phyloP scores from a whole-genome alignment of 768 basidiomycete genomes.

The Boletus rubropictus region DNA sequence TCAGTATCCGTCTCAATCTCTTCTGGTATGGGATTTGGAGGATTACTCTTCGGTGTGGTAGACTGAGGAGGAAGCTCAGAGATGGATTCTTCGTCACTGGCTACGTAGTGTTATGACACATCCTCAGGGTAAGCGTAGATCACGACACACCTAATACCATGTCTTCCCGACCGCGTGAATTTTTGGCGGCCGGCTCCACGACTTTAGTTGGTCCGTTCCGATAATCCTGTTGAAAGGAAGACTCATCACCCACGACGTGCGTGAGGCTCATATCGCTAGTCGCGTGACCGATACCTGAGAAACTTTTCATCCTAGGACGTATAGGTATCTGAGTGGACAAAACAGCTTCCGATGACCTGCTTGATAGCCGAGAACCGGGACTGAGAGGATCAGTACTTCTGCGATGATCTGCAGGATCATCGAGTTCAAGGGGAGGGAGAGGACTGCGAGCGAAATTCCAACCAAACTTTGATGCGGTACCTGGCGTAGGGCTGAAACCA shows the following conservation, averaged over 20 bases:
- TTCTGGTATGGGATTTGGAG: conserved; percentile 8
- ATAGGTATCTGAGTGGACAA: conserved; percentile 42
- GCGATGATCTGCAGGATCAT: conserved; percentile 18
- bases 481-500: conserved; percentile 14
- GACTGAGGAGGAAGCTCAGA: conserved; percentile 18
- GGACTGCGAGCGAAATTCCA: conserved; percentile 37
- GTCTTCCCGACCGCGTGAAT: conserved; percentile 16
- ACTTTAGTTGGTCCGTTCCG: conserved; percentile 26
- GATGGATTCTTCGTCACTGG: conserved; percentile 35
- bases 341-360: conserved; percentile 20
- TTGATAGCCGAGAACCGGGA: conserved; percentile 22
- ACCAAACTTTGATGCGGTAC: conserved; percentile 29
- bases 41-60: conserved; percentile 24
- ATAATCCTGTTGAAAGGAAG: conserved; percentile 23
- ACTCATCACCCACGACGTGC: conserved; percentile 18
- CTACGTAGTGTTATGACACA: conserved; percentile 20
- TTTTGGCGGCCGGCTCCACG: conserved; percentile 15
- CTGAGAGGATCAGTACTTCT: conserved; percentile 23
- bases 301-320: conserved; percentile 34
- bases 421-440: conserved; percentile 39
- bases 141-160: conserved; percentile 16
- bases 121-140: background rate
- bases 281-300: conserved; percentile 13
- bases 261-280: conserved; percentile 22
- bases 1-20: conserved; percentile 23